phyloP scores from a whole-genome alignment of 1,139 yeast genomes.

The Pichia sp. region DNA sequence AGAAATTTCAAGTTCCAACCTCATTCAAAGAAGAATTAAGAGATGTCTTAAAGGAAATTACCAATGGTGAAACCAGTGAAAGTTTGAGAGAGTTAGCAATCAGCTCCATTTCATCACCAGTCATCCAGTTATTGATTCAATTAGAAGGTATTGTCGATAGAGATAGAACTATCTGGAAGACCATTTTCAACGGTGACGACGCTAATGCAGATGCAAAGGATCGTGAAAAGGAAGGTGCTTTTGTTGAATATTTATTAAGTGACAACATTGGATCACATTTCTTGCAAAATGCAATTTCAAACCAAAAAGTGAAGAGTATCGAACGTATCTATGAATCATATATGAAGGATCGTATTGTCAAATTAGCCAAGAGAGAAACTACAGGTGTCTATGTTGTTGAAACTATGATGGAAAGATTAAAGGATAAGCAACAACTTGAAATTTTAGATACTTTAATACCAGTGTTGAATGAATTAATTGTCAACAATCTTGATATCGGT shows the following conservation, averaged over 20 bases:
- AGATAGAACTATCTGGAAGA: constrained; percentile 66
- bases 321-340: constrained; percentile 69
- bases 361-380: constrained; percentile 73
- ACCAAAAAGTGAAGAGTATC: constrained; percentile 64
- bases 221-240: constrained; percentile 70
- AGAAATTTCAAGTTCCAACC: constrained; percentile 68
- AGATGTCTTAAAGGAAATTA: constrained; percentile 40
- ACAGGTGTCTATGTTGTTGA: constrained; percentile 86
- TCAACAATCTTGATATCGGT: constrained; percentile 71
- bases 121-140: constrained; percentile 73
- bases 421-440: constrained; percentile 54
- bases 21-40: constrained; percentile 65
- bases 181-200: constrained; percentile 38
- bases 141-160: constrained; percentile 81
- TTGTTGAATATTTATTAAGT: constrained; percentile 78
- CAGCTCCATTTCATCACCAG: constrained; percentile 84
- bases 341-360: constrained; percentile 70
- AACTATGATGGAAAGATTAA: constrained; percentile 59
- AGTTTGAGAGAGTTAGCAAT: constrained; percentile 70
- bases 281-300: constrained; percentile 66
- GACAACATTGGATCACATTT: constrained; percentile 94
- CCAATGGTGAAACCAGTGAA: constrained; percentile 43
- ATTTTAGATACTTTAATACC: constrained; percentile 73
- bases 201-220: constrained; percentile 34
- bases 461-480: constrained; percentile 57